These are phyloP conservation scores for Globisporangium cylindrosporum DNA, from an alignment of 352 stramenopile genomes.

Conservation along the genomic window DNA sequence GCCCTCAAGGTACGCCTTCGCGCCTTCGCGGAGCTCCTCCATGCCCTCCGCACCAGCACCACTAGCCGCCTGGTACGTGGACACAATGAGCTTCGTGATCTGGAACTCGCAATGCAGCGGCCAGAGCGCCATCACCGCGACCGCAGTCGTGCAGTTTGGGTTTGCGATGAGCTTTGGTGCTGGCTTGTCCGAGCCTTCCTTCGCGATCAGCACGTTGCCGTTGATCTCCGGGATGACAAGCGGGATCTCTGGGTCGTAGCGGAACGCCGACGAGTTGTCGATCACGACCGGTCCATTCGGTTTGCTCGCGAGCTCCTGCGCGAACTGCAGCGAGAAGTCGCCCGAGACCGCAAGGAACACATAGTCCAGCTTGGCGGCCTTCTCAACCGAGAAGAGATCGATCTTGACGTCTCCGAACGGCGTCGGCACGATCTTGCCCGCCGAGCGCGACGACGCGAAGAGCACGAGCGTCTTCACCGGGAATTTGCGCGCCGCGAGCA, in stretches of 20 bases:
- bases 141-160: constrained; percentile 98
- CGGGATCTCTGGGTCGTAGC: constrained; percentile 88
- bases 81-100: constrained; percentile 95
- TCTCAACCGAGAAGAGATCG: constrained; percentile 94
- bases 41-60: constrained; percentile 92
- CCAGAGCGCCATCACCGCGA: constrained; percentile 96
- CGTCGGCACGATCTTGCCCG: constrained; percentile 88
- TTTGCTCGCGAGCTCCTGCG: constrained; percentile 83
- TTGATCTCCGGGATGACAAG: constrained; percentile 97
- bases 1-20: constrained; percentile 69
- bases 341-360: constrained; percentile 97
- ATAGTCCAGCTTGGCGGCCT: constrained; percentile 92
- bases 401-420: constrained; percentile 93
- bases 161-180: constrained; percentile 96
- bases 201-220: constrained; percentile 74
- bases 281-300: constrained; percentile 93
- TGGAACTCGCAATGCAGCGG: constrained; percentile 96
- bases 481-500: constrained; percentile 86
- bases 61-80: constrained; percentile 93
- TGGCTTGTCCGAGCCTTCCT: constrained; percentile 28
- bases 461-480: constrained; percentile 91
- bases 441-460: constrained; percentile 93
- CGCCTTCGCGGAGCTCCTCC: constrained; percentile 93
- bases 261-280: constrained; percentile 98
- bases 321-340: constrained; percentile 96